A percentile compares a stretch with the other conserved stretches of the same genome.
phyloP scores from a whole-genome alignment of 768 basidiomycete species.

The Rhizopogon vinicolor region DNA sequence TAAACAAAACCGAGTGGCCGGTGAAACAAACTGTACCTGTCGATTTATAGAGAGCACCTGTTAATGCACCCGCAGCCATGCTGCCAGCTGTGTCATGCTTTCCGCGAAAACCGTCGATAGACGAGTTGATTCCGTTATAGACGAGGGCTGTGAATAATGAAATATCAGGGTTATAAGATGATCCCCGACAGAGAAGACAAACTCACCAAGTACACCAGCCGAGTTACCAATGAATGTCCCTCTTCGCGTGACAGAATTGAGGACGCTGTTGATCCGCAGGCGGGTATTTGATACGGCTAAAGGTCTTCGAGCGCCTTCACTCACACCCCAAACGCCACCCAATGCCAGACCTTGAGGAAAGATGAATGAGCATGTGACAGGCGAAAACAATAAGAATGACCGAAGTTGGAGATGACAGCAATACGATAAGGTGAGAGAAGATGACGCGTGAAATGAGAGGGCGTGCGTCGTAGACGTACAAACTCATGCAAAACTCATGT shows the following conservation, averaged over 20 bases:
- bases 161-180: constrained; percentile 34
- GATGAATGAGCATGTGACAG: constrained; percentile 72
- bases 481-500: constrained; percentile 40
- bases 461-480: constrained; percentile 48
- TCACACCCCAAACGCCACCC: constrained; percentile 94
- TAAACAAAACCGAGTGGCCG: constrained; percentile 18
- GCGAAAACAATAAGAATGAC: constrained; percentile 73
- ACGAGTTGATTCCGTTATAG: constrained; percentile 96
- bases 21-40: constrained; percentile 64
- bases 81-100: constrained; percentile 89
- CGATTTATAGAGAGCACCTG: constrained; percentile 89
- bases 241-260: constrained; percentile 95
- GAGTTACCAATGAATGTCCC: constrained; percentile 99
- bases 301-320: constrained; percentile 87
- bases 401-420: constrained; percentile 53
- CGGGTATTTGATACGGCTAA: constrained; percentile 82
- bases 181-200: constrained; percentile 27
- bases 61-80: constrained; percentile 88
- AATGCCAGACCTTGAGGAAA: constrained; percentile 81
- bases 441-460: constrained; percentile 36
- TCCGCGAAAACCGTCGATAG: constrained; percentile 84
- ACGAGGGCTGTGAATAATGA: constrained; percentile 64
- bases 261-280: constrained; percentile 92
- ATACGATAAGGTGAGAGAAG: constrained; percentile 67
- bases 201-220: constrained; percentile 93